Percentiles rank a stretch among this genome's conserved stretches.
Conservation (phyloP, 306 rosid genomes). For the Corylus avellana region DNA sequence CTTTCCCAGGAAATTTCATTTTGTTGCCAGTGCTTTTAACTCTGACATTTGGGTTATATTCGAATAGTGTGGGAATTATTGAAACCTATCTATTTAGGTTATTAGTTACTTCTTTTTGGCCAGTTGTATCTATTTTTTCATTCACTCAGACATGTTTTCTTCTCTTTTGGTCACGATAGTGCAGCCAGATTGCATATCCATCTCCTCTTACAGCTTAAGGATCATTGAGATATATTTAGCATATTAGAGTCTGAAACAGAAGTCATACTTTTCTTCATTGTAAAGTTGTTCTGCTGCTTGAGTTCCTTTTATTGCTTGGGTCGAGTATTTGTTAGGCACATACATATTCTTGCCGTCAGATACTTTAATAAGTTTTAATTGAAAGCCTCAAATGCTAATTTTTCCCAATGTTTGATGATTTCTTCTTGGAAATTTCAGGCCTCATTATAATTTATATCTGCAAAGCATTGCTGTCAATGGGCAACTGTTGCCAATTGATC, state of each 20-base stretch:
- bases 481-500: constrained; percentile 68
- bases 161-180: not conserved
- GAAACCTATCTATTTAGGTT: not conserved
- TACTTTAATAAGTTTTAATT: constrained; percentile 8
- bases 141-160: not conserved
- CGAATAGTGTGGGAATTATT: not conserved
- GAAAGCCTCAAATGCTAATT: constrained; percentile 3
- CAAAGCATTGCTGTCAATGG: constrained; percentile 84
- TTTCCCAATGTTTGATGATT: constrained; percentile 31
- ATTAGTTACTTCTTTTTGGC: not conserved
- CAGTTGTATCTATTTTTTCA: not conserved
- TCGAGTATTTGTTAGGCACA: not conserved
- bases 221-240: not conserved
- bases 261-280: not conserved
- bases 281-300: not conserved
- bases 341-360: constrained; percentile 6
- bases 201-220: not conserved
- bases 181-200: not conserved
- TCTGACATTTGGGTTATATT: not conserved
- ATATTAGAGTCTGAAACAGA: not conserved
- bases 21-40: not conserved
- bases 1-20: constrained; percentile 34
- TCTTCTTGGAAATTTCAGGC: constrained; percentile 56
- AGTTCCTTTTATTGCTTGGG: not conserved
- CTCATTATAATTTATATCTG: constrained; percentile 89